A percentile compares a stretch with the other conserved stretches of the same genome.
These are phyloP conservation scores for Punica granatum DNA, from an alignment of 345 rosid genomes.

Conservation along the genomic window DNA sequence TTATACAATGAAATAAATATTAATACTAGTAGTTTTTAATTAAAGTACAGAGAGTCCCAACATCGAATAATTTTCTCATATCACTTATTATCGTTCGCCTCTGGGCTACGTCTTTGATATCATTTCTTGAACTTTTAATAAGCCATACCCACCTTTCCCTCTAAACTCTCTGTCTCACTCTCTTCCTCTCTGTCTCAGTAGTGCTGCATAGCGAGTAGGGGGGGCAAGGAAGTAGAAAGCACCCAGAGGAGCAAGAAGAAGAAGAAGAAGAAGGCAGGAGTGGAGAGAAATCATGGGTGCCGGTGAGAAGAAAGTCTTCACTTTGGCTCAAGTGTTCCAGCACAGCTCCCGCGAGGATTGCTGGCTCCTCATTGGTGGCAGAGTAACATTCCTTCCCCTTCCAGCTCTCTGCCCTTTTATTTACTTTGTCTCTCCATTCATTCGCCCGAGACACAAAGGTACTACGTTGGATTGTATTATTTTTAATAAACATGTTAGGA, in stretches of 20 bases:
- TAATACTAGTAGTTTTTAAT: too few relatives aligned
- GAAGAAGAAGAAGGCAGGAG: too few relatives aligned
- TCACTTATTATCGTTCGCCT: too few relatives aligned
- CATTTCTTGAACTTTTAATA: background rate
- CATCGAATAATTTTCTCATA: too few relatives aligned
- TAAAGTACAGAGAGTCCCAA: too few relatives aligned
- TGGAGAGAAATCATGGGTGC: conserved; percentile 26
- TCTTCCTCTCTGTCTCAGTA: background rate
- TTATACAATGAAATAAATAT: too few relatives aligned
- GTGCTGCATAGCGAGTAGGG: background rate
- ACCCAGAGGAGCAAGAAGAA: background rate
- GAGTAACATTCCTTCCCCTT: conserved; percentile 22
- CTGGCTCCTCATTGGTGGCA: conserved; percentile 62
- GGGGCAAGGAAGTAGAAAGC: background rate
- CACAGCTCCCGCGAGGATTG: conserved; percentile 52
- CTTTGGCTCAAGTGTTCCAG: conserved; percentile 58
- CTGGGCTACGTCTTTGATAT: too few relatives aligned
- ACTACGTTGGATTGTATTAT: too few relatives aligned
- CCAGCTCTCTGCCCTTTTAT: background rate
- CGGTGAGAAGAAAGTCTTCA: conserved; percentile 40
- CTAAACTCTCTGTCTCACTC: background rate
- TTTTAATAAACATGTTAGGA: too few relatives aligned
- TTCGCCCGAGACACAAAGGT: too few relatives aligned
- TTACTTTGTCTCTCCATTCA: too few relatives aligned
- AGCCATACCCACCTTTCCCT: background rate